Conservation (phyloP, 1,139 yeast species). For the Protomyces arabidopsidicola region DNA sequence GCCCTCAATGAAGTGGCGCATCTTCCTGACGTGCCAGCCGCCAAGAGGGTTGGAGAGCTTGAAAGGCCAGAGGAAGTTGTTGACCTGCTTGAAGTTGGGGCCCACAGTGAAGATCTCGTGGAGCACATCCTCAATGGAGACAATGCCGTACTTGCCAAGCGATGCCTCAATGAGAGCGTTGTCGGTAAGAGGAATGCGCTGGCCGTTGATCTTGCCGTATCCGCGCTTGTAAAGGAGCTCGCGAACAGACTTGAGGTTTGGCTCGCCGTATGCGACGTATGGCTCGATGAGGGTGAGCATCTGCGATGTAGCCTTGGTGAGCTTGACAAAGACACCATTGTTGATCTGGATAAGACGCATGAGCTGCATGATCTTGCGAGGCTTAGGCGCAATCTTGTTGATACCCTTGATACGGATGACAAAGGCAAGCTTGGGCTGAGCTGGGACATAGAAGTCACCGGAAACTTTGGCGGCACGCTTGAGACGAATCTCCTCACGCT, state of each 20-base stretch:
- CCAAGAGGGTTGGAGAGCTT: conserved; percentile 98
- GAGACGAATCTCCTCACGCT: conserved; percentile 85
- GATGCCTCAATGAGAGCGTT: conserved; percentile 88
- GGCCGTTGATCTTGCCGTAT: conserved; percentile 98
- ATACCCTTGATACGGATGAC: conserved; percentile 99
- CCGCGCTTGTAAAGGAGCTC: conserved; percentile 99
- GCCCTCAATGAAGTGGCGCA: conserved; percentile 99
- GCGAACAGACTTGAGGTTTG: conserved; percentile 92
- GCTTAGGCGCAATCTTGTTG: conserved; percentile 99
- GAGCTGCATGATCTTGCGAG: conserved; percentile 98
- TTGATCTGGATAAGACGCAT: conserved; percentile 96
- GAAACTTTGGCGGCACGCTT: conserved; percentile 95
- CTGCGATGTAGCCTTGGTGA: conserved; percentile 98
- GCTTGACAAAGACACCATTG: conserved; percentile 96
- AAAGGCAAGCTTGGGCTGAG: conserved; percentile 93
- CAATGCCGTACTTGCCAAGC: conserved; percentile 95
- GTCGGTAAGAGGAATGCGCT: conserved; percentile 92
- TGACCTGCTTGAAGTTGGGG: conserved; percentile 99
- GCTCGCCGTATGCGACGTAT: conserved; percentile 99
- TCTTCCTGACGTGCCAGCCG: conserved; percentile 98
- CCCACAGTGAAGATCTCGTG: conserved; percentile 97
- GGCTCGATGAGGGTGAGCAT: conserved; percentile 97
- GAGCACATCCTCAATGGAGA: conserved; percentile 93
- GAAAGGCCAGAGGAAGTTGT: conserved; percentile 99
- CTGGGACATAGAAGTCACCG: conserved; percentile 95